Conservation (phyloP, 169 alveolate species). For the Eimeria necatrix region DNA sequence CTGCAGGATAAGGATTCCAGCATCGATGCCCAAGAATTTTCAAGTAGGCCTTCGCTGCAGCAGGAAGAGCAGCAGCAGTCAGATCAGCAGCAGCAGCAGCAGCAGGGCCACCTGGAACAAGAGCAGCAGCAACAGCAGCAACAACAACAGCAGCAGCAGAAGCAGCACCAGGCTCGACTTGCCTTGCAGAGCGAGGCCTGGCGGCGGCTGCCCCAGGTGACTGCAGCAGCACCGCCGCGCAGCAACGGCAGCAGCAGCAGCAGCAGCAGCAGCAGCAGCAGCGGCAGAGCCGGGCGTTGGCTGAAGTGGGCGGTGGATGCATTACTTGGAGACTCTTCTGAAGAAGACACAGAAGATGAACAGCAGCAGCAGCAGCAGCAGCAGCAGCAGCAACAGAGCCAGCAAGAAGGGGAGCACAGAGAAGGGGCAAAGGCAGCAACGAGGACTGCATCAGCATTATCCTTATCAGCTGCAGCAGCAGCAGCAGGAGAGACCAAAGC, state of each 20-base stretch:
- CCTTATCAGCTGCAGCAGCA: background rate
- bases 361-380: background rate
- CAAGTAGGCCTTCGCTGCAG: background rate
- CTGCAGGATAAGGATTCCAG: background rate
- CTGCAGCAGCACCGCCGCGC: background rate
- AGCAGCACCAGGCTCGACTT: background rate
- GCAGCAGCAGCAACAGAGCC: slow-evolving; percentile 4
- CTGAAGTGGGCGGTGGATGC: slow-evolving; percentile 45
- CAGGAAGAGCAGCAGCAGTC: background rate
- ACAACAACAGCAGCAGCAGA: background rate
- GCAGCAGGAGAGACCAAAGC: background rate
- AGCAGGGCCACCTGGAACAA: background rate
- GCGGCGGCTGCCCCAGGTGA: slow-evolving; percentile 13
- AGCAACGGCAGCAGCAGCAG: background rate
- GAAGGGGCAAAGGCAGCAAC: background rate
- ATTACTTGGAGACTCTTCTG: slow-evolving; percentile 11
- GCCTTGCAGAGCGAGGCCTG: slow-evolving; percentile 24
- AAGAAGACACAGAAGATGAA: background rate
- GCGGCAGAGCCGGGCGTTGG: slow-evolving; percentile 47
- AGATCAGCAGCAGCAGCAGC: slow-evolving; percentile 13
- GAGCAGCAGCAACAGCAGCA: slow-evolving; percentile 13
- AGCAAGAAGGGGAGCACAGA: background rate
- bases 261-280: slow-evolving; percentile 38
- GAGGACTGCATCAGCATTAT: background rate
- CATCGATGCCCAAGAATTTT: background rate